A percentile compares a stretch with the other conserved stretches of the same genome.
Evolutionary conservation across 2,329 filamentous ascomycete species (phyloP).

Genomic region (Arthrobotrys pseudoclavata): DNA sequence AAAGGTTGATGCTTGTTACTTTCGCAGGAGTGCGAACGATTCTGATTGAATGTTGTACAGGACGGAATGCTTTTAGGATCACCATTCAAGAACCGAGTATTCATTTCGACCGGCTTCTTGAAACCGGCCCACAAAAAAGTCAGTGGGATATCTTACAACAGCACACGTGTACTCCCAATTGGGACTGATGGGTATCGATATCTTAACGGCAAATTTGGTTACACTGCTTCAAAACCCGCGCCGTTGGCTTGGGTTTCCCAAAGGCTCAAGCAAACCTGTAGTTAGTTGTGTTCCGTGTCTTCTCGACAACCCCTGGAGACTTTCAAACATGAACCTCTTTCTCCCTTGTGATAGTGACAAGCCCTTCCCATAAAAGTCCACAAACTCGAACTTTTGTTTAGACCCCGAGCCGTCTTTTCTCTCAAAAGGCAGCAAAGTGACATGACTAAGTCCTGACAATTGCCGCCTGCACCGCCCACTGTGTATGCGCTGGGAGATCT

Average conservation of each 20-base stretch:
- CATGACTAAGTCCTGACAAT: conserved; percentile 27
- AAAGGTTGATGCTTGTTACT: not conserved
- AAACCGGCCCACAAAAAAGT: conserved; percentile 16
- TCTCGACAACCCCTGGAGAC: conserved; percentile 36
- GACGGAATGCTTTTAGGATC: conserved; percentile 8
- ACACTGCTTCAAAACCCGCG: conserved; percentile 34
- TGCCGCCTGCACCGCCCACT: conserved; percentile 33
- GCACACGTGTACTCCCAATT: conserved; percentile 22
- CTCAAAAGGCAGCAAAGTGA: conserved; percentile 43
- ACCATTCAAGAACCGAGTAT: not conserved
- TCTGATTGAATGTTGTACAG: conserved; percentile 10
- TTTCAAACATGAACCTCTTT: conserved; percentile 33
- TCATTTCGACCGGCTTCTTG: conserved; percentile 17
- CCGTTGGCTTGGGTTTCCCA: conserved; percentile 10
- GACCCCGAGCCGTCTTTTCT: conserved; percentile 57
- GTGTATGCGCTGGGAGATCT: conserved; percentile 2
- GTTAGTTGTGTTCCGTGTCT: conserved; percentile 21
- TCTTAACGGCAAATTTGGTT: conserved; percentile 1
- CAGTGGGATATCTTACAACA: conserved; percentile 16
- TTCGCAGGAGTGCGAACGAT: conserved; percentile 8
- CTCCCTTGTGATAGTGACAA: conserved; percentile 55
- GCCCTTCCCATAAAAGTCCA: conserved; percentile 34
- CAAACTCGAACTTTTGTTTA: conserved; percentile 28
- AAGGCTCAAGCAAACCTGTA: conserved; percentile 8
- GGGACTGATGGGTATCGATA: conserved; percentile 13